Base-by-base conservation (phyloP, 768 basidiomycete genomes). In the Candolleomyces efflorescens region DNA sequence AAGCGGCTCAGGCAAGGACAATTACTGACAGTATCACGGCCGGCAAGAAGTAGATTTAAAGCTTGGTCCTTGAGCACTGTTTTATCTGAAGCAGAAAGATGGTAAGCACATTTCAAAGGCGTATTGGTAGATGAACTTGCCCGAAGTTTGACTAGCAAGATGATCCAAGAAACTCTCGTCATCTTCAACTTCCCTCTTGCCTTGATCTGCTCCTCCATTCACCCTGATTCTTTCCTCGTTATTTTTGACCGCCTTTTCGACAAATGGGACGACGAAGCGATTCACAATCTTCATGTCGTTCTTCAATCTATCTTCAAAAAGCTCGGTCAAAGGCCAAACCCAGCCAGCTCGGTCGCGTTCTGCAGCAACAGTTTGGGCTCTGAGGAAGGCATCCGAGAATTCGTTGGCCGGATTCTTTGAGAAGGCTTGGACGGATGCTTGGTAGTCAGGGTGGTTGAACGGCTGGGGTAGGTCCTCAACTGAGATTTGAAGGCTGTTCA, bases 151-250 rank as follows among this genome's bases (percentile, higher is more conserved):
- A 47, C 70, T 69, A 36, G 79, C 81, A 47, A 87, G 68, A 67
- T 85, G 80, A 61, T 84, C 84, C 32, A 86, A 71, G 43, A 86
- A 69, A 0, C 82, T 83, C 9, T 76, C 76, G 15, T 82, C 81
- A 1, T 62, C 69, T 12, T 65, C 58, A 39, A 75, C 70, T 0
- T 68, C 61, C 58, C 73, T 73, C 22, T 70, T 68, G 6, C 60
- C 60, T 5, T 55, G 47, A 6, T 57, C 53, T n/a, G n/a, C n/a
- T 13, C 60, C n/a, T 37, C 22, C 49, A 26, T 54, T 56, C 12
- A 63, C 62, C 60, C 74, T 76, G 45, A 59, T 52, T 22, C 63
- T 55, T 50, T 62, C 67, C 24, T 69, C 64, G 62, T 68, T 77
- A 69, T 76, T 77, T 62, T 70, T 70, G 23, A 86, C 65, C 0